phyloP scores from a whole-genome alignment of 352 stramenopile species.

The Saprolegnia diclina region DNA sequence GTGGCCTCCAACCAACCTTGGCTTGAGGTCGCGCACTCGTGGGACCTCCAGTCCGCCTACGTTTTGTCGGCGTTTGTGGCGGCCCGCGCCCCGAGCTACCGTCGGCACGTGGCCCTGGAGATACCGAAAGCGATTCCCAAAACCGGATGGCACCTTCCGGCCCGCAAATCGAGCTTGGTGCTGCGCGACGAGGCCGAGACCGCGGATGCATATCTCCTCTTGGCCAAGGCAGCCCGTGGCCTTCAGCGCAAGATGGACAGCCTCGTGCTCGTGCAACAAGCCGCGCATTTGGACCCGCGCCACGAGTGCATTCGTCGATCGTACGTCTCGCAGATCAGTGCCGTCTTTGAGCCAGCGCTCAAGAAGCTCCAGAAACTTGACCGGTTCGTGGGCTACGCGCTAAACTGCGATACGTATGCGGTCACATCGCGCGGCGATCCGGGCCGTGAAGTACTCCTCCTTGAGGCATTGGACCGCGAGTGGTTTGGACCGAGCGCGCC shows the following conservation, averaged over 20 bases:
- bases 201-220: constrained; percentile 13
- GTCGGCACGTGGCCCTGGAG: neutral
- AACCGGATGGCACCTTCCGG: constrained; percentile 15
- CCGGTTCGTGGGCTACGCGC: neutral
- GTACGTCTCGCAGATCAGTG: neutral
- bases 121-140: neutral
- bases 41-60: constrained; percentile 23
- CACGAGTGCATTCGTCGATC: constrained; percentile 23
- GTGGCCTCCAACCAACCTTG: neutral
- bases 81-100: neutral
- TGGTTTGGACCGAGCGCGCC: constrained; percentile 10
- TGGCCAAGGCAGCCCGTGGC: constrained; percentile 24
- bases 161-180: neutral
- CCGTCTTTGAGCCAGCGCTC: constrained; percentile 12
- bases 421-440: neutral
- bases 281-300: neutral
- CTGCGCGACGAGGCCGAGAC: neutral
- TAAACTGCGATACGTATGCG: constrained; percentile 15
- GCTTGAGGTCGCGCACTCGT: neutral
- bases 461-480: constrained; percentile 19
- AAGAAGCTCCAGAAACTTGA: constrained; percentile 18
- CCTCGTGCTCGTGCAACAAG: constrained; percentile 17
- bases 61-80: constrained; percentile 16
- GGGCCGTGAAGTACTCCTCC: constrained; percentile 5
- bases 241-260: constrained; percentile 8